These are phyloP conservation scores for Rhodamnia rubescens DNA, from an alignment of 345 rosid genomes.

Conservation along the genomic window DNA sequence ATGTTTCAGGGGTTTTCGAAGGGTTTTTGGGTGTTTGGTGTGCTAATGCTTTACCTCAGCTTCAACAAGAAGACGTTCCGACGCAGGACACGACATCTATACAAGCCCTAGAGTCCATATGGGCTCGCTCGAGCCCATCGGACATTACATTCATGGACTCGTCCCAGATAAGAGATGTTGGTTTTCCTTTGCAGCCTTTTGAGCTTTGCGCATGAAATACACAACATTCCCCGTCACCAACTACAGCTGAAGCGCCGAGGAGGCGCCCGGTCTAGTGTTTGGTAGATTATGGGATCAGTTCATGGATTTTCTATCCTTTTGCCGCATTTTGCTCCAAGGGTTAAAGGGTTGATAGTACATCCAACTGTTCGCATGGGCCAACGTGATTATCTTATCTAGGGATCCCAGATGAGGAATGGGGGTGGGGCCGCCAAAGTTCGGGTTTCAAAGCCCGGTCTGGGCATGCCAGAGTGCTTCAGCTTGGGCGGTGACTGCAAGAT, in stretches of 20 bases:
- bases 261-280: background rate
- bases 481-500: no score
- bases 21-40: background rate
- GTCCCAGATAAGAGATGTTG: background rate
- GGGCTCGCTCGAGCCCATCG: background rate
- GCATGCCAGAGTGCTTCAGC: no score
- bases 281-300: no score
- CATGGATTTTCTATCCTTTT: no score
- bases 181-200: background rate
- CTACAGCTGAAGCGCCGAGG: background rate
- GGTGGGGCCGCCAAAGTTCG: background rate
- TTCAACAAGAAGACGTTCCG: background rate
- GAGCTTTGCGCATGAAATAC: background rate
- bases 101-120: background rate
- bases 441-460: background rate
- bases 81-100: background rate
- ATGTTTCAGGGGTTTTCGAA: conserved; percentile 6
- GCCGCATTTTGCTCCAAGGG: no score
- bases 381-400: no score
- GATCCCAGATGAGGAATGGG: background rate
- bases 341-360: no score
- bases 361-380: no score
- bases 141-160: background rate
- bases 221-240: background rate
- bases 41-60: background rate